A percentile compares a stretch with the other conserved stretches of the same genome.
Evolutionary conservation across 495 filamentous ascomycete species (phyloP).

Genomic region (Copromyces sp.): DNA sequence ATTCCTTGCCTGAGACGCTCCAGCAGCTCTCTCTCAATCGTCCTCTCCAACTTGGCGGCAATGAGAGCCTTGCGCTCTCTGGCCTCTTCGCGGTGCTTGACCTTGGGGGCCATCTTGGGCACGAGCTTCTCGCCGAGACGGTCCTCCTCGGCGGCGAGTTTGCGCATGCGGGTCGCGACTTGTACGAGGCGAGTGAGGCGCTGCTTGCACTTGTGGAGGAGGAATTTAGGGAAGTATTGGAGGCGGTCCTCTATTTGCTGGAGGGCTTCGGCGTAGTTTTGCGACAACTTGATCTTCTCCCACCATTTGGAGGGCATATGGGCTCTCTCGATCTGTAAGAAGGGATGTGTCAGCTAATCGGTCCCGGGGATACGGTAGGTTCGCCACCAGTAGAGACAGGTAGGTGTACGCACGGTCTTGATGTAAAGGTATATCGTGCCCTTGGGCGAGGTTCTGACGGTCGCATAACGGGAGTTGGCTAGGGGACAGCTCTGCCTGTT

Average conservation of each 20-base stretch:
- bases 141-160: conserved; percentile 78
- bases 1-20: conserved; percentile 85
- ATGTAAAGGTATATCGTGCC: conserved; percentile 92
- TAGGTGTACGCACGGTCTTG: conserved; percentile 56
- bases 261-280: conserved; percentile 82
- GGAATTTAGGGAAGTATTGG: conserved; percentile 93
- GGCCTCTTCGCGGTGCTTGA: conserved; percentile 76
- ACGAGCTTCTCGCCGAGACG: conserved; percentile 84
- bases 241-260: conserved; percentile 75
- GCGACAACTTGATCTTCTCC: conserved; percentile 85
- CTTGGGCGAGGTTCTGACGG: conserved; percentile 70
- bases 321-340: conserved; percentile 50
- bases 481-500: conserved; percentile 91
- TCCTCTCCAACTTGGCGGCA: conserved; percentile 90
- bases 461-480: conserved; percentile 92
- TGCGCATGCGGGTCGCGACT: conserved; percentile 76
- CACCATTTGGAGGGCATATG: conserved; percentile 90
- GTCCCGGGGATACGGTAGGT: background rate
- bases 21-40: conserved; percentile 92
- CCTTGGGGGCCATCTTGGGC: conserved; percentile 85
- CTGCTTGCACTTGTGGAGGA: conserved; percentile 96
- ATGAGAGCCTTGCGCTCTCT: conserved; percentile 88
- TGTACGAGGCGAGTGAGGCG: conserved; percentile 88
- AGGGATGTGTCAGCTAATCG: background rate
- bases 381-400: background rate